These are phyloP conservation scores for Cladosporium sp. DNA, from an alignment of 2,329 filamentous ascomycete genomes.

Conservation along the genomic window DNA sequence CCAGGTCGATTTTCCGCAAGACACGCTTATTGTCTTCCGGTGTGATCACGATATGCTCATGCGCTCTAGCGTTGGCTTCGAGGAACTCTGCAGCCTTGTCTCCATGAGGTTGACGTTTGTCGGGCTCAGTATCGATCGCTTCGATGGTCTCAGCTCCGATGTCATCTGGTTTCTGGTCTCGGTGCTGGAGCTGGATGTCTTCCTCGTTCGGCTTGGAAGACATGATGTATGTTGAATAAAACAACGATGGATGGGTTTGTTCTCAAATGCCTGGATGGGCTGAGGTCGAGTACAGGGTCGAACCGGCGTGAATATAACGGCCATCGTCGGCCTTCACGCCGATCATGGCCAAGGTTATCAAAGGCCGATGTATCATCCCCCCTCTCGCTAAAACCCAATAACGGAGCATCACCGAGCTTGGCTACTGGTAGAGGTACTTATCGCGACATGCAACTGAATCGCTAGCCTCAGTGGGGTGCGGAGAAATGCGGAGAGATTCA, in stretches of 20 bases:
- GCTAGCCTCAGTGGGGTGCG: background rate
- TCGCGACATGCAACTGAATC: background rate
- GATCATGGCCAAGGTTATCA: conserved; percentile 2
- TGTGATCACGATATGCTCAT: conserved; percentile 40
- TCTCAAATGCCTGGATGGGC: too few species aligned
- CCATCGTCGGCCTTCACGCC: background rate
- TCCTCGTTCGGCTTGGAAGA: conserved; percentile 15
- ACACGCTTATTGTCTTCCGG: conserved; percentile 48
- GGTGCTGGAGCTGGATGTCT: conserved; percentile 18
- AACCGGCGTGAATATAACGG: background rate
- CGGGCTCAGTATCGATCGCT: conserved; percentile 5
- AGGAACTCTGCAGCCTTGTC: conserved; percentile 46
- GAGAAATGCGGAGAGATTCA: conserved; percentile 2
- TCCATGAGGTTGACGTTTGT: conserved; percentile 10
- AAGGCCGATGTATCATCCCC: conserved; percentile 4
- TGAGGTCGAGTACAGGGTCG: too few species aligned
- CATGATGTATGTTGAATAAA: background rate
- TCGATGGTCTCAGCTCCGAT: conserved; percentile 19
- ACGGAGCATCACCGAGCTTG: conserved; percentile 3
- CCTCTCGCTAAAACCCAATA: background rate
- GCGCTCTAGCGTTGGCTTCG: background rate
- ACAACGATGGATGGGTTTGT: too few species aligned
- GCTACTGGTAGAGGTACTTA: background rate
- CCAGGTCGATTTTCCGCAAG: conserved; percentile 46
- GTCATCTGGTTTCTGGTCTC: conserved; percentile 16